Conservation (phyloP, 352 stramenopile genomes). For the Phytophthora megakarya region DNA sequence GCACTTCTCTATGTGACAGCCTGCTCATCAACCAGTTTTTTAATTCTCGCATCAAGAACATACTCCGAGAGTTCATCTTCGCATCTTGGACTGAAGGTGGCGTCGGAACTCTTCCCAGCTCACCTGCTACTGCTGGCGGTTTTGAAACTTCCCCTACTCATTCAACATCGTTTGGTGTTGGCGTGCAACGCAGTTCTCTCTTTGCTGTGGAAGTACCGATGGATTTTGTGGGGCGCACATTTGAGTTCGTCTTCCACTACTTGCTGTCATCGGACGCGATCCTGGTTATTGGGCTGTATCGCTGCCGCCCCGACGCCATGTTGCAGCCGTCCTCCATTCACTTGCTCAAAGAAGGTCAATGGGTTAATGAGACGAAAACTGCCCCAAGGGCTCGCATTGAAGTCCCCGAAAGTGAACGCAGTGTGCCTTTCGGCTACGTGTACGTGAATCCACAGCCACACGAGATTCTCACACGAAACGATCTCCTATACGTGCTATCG, state of each 20-base stretch:
- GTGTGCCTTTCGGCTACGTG: constrained; percentile 78
- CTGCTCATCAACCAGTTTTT: constrained; percentile 90
- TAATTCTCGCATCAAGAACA: constrained; percentile 86
- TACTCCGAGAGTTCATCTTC: constrained; percentile 87
- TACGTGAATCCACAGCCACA: constrained; percentile 80
- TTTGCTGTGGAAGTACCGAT: constrained; percentile 76
- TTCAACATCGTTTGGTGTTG: constrained; percentile 36
- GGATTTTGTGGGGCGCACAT: constrained; percentile 80
- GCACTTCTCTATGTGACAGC: constrained; percentile 82
- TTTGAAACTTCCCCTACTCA: constrained; percentile 29
- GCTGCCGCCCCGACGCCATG: constrained; percentile 61
- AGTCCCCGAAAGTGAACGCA: constrained; percentile 58
- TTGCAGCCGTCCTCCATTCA: constrained; percentile 31
- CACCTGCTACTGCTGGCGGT: constrained; percentile 18
- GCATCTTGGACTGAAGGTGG: constrained; percentile 70
- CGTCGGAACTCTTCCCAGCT: constrained; percentile 21
- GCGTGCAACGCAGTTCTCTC: constrained; percentile 71
- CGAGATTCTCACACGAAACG: constrained; percentile 74
- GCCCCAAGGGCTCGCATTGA: constrained; percentile 48
- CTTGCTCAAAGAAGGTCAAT: constrained; percentile 13
- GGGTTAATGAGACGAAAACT: constrained; percentile 19
- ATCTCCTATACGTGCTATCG: constrained; percentile 83
- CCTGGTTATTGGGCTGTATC: constrained; percentile 73
- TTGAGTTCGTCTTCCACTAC: constrained; percentile 83
- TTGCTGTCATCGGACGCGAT: constrained; percentile 78